Base-by-base conservation (phyloP, 2,329 filamentous ascomycete genomes). In the Claviceps pazoutovae region DNA sequence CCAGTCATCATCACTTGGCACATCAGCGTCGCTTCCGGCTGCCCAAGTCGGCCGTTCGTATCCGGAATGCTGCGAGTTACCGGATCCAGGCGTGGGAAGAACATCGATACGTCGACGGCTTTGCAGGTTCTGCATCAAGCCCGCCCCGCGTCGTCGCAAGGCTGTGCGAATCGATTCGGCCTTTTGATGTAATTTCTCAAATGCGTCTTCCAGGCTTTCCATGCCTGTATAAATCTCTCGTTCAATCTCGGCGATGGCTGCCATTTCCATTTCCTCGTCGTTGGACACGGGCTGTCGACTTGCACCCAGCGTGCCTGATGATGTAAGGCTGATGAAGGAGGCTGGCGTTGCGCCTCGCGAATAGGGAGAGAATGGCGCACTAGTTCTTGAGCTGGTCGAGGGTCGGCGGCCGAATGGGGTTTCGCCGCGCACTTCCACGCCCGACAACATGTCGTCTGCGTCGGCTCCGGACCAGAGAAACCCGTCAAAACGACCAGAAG, bases 381-480 rank as follows among this genome's bases (percentile, higher is more conserved):
- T 69, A 48, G 68, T 73, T 49, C 74, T 69, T 16, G 71, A 73
- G 39, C 68, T 71, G 61, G 69, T 66, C 49, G 60, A 60, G 30
- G 55, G 52, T 13, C 64, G 60, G 16, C 60, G 61, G 17, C 62
- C 67, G 57, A 73, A 70, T 0, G 80, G 80, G 2, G 78, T 83
- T 54, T 68, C 74, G 56, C 68, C 78, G 61, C 74, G 71, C 50
- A 73, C 80, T n/a, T 75, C 74, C 49, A 65, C 62, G 36, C 62
- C 75, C 52, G 66, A 66, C 39, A 59, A 64, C 56, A 53, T 61
- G 43, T 74, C 73, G 26, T 78, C 76, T n/a, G 59, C 64, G 50
- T 96, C 90, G 6, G 88, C 88, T 21, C 91, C 91, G 45, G 88
- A 95, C 81, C 91, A 95, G 19, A 96, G 75, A 68, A 97, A 97